Evolutionary conservation across 805 yeast species (phyloP).

Genomic region (Schizosaccharomyces lindneri): DNA sequence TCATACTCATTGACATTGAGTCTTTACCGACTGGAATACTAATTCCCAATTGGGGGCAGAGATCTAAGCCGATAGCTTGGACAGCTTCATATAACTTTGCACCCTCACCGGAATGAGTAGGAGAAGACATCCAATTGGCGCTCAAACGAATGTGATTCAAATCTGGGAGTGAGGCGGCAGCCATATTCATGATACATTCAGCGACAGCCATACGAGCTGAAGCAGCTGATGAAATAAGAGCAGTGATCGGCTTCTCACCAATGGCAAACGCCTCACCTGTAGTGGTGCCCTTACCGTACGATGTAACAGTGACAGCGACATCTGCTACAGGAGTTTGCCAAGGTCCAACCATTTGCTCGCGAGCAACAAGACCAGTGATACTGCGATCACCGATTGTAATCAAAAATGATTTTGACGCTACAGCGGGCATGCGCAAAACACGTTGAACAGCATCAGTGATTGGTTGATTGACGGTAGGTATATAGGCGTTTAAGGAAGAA

Average conservation of each 20-base stretch:
- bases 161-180: conserved; percentile 68
- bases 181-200: conserved; percentile 66
- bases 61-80: conserved; percentile 77
- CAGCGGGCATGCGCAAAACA: conserved; percentile 73
- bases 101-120: conserved; percentile 87
- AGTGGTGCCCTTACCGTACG: conserved; percentile 48
- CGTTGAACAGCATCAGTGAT: conserved; percentile 48
- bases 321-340: conserved; percentile 99
- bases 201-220: conserved; percentile 92
- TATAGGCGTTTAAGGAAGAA: conserved; percentile 12
- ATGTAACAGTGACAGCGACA: conserved; percentile 84
- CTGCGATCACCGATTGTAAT: conserved; percentile 96
- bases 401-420: conserved; percentile 80
- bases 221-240: conserved; percentile 67
- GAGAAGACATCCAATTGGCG: conserved; percentile 99
- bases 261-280: conserved; percentile 96
- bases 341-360: conserved; percentile 97
- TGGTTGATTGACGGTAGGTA: conserved; percentile 1
- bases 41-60: conserved; percentile 80
- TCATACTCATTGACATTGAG: conserved; percentile 96
- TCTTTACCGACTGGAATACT: conserved; percentile 96
- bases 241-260: conserved; percentile 89
- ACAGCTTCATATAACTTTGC: conserved; percentile 87
- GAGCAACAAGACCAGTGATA: conserved; percentile 87
- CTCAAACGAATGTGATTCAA: conserved; percentile 59